Conservation (phyloP, 805 yeast species). For the Isabelozyma gotoi region DNA sequence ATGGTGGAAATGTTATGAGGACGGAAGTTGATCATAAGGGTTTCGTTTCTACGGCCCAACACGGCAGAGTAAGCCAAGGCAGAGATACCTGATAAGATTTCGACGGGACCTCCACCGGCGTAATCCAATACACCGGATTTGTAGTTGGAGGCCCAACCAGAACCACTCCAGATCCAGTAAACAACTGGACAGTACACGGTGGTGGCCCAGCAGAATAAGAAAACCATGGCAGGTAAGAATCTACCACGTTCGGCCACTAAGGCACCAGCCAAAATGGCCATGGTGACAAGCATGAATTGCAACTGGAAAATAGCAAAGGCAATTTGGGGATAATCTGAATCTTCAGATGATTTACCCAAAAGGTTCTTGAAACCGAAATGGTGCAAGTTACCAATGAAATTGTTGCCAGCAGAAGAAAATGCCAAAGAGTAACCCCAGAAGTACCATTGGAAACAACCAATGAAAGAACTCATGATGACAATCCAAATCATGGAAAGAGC, state of each 20-base stretch:
- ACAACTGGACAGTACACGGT: slow-evolving; percentile 93
- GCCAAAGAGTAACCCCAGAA: slow-evolving; percentile 98
- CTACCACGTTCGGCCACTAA: slow-evolving; percentile 88
- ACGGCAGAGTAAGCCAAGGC: slow-evolving; percentile 85
- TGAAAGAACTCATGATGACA: slow-evolving; percentile 67
- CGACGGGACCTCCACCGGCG: slow-evolving; percentile 99
- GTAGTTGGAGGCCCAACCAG: slow-evolving; percentile 78
- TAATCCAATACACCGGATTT: slow-evolving; percentile 91
- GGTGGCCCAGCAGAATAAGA: slow-evolving; percentile 86
- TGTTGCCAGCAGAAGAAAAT: slow-evolving; percentile 77
- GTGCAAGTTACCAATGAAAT: slow-evolving; percentile 84
- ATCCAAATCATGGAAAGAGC: slow-evolving; percentile 86
- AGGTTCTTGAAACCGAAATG: slow-evolving; percentile 80
- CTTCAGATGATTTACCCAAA: slow-evolving; percentile 43
- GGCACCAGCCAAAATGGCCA: slow-evolving; percentile 90
- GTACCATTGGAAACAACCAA: slow-evolving; percentile 89
- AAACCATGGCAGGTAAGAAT: slow-evolving; percentile 78
- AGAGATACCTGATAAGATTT: slow-evolving; percentile 85
- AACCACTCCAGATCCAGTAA: slow-evolving; percentile 90
- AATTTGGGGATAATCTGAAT: slow-evolving; percentile 69
- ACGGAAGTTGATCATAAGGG: slow-evolving; percentile 81
- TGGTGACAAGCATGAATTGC: slow-evolving; percentile 88
- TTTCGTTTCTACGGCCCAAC: slow-evolving; percentile 71
- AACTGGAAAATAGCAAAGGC: slow-evolving; percentile 86
- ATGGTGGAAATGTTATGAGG: slow-evolving; percentile 95